These are phyloP conservation scores for Sarcomyxa edulis DNA, from an alignment of 768 basidiomycete genomes.

Conservation along the genomic window DNA sequence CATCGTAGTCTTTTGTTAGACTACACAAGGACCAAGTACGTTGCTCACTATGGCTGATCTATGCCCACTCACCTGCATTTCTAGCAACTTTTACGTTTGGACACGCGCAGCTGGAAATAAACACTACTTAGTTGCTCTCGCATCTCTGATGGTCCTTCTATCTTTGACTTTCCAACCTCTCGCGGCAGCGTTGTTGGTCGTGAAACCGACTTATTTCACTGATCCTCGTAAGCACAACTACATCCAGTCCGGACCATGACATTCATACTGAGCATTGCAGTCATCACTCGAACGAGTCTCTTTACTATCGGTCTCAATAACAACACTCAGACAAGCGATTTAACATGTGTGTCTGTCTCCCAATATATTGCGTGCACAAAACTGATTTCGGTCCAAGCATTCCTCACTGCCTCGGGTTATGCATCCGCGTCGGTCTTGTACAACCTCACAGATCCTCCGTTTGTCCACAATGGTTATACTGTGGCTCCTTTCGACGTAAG, in stretches of 20 bases:
- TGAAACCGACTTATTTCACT: conserved; percentile 38
- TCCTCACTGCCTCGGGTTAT: conserved; percentile 50
- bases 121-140: conserved; percentile 46
- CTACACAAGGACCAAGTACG: conserved; percentile 48
- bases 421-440: conserved; percentile 46
- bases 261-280: conserved; percentile 16
- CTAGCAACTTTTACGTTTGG: conserved; percentile 45
- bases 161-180: conserved; percentile 47
- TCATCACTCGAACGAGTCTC: conserved; percentile 30
- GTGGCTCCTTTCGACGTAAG: conserved; percentile 41
- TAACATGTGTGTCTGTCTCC: conserved; percentile 32
- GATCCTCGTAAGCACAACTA: conserved; percentile 29
- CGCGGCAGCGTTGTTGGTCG: conserved; percentile 42
- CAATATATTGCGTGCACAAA: neutral
- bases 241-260: neutral
- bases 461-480: conserved; percentile 39
- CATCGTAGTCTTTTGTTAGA: conserved; percentile 48
- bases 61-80: neutral
- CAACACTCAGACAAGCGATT: conserved; percentile 36
- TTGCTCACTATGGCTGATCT: conserved; percentile 2
- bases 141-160: conserved; percentile 43
- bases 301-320: conserved; percentile 40
- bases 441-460: conserved; percentile 37
- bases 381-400: conserved; percentile 25
- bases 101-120: conserved; percentile 36